Evolutionary conservation across 768 basidiomycete species (phyloP).

Genomic region (Phallus indusiatus): DNA sequence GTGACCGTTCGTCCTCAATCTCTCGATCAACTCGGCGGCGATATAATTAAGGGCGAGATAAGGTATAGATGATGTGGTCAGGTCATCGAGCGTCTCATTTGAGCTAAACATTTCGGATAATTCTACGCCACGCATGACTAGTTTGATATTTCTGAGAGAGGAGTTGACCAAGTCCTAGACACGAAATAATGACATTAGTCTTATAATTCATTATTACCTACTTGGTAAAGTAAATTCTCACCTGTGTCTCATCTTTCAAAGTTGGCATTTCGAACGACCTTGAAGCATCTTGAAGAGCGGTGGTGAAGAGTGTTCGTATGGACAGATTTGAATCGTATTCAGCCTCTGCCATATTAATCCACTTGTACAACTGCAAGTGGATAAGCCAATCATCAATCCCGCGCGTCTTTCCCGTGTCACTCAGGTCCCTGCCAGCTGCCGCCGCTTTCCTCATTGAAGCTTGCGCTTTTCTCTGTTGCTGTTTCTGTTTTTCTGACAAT

Average conservation of each 20-base stretch:
- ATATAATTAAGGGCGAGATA: constrained; percentile 70
- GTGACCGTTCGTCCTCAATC: constrained; percentile 44
- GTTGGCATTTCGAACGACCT: constrained; percentile 32
- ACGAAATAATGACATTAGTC: constrained; percentile 10
- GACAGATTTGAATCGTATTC: constrained; percentile 14
- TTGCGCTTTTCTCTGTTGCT: too few species aligned
- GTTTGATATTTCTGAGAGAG: constrained; percentile 45
- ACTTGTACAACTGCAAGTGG: too few species aligned
- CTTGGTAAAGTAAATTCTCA: constrained; percentile 12
- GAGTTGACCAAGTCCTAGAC: constrained; percentile 49
- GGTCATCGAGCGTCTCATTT: constrained; percentile 77
- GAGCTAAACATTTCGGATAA: constrained; percentile 69
- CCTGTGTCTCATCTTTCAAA: constrained; percentile 38
- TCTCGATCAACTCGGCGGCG: constrained; percentile 53
- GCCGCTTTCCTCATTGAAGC: background rate
- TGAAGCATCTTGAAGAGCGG: constrained; percentile 29
- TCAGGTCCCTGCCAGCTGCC: background rate
- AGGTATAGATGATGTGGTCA: constrained; percentile 64
- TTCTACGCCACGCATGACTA: constrained; percentile 42
- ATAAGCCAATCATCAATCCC: background rate
- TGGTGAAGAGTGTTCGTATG: constrained; percentile 30
- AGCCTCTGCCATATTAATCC: background rate
- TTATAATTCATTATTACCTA: background rate
- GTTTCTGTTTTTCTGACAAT: too few species aligned
- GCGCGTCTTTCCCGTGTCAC: background rate